phyloP scores from a whole-genome alignment of 129 eudicot genomes.

The Ambrosia artemisiifolia region DNA sequence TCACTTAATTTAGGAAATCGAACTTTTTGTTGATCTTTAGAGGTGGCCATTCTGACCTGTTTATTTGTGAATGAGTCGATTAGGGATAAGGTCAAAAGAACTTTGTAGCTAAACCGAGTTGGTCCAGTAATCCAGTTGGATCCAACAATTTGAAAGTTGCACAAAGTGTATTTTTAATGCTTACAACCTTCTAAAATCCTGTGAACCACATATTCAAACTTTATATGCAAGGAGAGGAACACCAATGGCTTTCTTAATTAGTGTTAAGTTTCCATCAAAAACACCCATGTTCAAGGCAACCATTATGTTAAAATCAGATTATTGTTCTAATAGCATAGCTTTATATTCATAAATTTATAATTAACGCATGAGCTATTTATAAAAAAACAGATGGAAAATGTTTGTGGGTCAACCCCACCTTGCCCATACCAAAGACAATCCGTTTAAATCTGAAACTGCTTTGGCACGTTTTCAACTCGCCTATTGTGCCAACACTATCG shows the following conservation, averaged over 20 bases:
- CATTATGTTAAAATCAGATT: background rate
- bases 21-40: background rate
- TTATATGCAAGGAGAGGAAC: background rate
- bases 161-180: background rate
- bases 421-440: background rate
- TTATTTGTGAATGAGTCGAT: background rate
- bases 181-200: background rate
- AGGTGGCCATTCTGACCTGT: background rate
- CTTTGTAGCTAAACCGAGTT: background rate
- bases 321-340: background rate
- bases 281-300: background rate
- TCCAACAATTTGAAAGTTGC: background rate
- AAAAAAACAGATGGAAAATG: background rate
- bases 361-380: background rate
- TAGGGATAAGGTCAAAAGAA: background rate
- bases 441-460: background rate
- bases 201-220: background rate
- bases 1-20: conserved; percentile 6
- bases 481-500: background rate
- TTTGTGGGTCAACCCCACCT: background rate
- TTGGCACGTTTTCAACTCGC: background rate
- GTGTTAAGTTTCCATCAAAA: background rate
- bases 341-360: background rate
- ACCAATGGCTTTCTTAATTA: background rate
- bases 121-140: background rate